Percentiles rank a stretch among this genome's conserved stretches.
Evolutionary conservation across 2,329 filamentous ascomycete species (phyloP).

Genomic region (Aspergillus clavatus): DNA sequence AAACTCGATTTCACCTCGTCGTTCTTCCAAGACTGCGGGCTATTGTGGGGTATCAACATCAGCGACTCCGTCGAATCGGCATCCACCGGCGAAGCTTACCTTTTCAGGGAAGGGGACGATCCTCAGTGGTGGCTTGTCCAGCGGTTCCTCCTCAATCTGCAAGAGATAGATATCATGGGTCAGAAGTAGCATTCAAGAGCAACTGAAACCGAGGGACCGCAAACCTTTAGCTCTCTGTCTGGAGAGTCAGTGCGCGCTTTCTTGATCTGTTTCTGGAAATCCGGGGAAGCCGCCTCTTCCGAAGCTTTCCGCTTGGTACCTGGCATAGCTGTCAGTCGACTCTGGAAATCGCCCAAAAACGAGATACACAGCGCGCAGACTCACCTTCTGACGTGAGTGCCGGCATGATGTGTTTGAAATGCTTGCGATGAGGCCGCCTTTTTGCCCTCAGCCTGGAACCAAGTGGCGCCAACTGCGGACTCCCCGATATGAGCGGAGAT

Average conservation of each 20-base stretch:
- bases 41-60: constrained; percentile 28
- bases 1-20: constrained; percentile 91
- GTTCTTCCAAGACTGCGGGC: constrained; percentile 89
- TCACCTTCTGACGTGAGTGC: constrained; percentile 31
- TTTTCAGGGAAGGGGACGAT: constrained; percentile 87
- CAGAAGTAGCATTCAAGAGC: background rate
- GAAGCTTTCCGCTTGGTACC: constrained; percentile 47
- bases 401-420: constrained; percentile 18
- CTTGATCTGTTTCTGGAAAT: constrained; percentile 43
- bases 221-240: constrained; percentile 33
- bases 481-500: constrained; percentile 11
- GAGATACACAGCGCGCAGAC: constrained; percentile 1
- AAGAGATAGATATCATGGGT: constrained; percentile 5
- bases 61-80: background rate
- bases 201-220: background rate
- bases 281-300: constrained; percentile 43
- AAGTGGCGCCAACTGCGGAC: constrained; percentile 10
- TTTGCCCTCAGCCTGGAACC: background rate
- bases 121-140: constrained; percentile 52
- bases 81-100: constrained; percentile 41
- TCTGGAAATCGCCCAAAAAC: background rate
- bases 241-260: constrained; percentile 47
- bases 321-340: constrained; percentile 15
- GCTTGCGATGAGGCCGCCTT: constrained; percentile 2
- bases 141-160: constrained; percentile 34